These are phyloP conservation scores for Agrocybe praecox DNA, from an alignment of 768 basidiomycete species.

Conservation along the genomic window DNA sequence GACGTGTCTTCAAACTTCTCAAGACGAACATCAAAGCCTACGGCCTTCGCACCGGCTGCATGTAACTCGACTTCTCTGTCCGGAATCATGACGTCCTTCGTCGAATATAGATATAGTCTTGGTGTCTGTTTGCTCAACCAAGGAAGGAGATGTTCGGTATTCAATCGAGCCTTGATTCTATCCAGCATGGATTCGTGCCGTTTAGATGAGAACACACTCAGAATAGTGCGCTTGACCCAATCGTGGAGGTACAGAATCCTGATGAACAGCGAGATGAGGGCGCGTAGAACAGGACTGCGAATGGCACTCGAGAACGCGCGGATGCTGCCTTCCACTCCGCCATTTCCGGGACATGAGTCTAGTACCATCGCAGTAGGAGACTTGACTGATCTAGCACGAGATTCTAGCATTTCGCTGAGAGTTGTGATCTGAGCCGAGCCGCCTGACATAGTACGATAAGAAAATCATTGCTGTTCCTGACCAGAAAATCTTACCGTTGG, in stretches of 20 bases:
- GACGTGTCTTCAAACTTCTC: conserved; percentile 42
- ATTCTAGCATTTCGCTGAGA: conserved; percentile 33
- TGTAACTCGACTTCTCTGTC: conserved; percentile 38
- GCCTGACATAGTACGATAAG: conserved; percentile 27
- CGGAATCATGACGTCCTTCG: conserved; percentile 40
- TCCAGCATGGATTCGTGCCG: conserved; percentile 9
- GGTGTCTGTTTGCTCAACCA: conserved; percentile 41
- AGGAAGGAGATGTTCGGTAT: conserved; percentile 33
- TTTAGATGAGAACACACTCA: conserved; percentile 3
- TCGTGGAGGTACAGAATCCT: conserved; percentile 26
- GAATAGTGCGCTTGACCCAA: conserved; percentile 21
- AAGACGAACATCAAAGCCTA: conserved; percentile 33
- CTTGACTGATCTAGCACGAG: conserved; percentile 6
- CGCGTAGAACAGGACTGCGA: conserved; percentile 29
- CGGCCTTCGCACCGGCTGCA: conserved; percentile 27
- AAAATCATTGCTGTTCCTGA: not conserved
- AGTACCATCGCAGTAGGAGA: conserved; percentile 38
- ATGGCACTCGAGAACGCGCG: conserved; percentile 34
- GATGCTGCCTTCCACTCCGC: conserved; percentile 23
- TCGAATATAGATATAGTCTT: conserved; percentile 49
- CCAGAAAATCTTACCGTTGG: conserved; percentile 38
- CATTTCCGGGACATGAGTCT: conserved; percentile 48
- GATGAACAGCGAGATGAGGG: conserved; percentile 24
- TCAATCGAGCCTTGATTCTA: conserved; percentile 25
- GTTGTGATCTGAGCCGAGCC: conserved; percentile 39